phyloP scores from a whole-genome alignment of 1,139 yeast genomes.

The Pichia sp. region DNA sequence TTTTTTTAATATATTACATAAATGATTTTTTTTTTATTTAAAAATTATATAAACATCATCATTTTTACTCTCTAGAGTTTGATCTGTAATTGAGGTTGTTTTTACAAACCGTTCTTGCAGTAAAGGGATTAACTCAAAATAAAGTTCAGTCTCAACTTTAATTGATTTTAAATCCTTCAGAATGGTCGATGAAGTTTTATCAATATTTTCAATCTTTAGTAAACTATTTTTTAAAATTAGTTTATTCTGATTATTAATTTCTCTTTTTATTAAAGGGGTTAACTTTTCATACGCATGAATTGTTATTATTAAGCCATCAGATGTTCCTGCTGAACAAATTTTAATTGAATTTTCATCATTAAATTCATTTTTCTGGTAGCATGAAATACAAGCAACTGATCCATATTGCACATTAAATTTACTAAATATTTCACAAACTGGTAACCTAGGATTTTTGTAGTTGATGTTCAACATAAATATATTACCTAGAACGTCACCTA shows the following conservation, averaged over 20 bases:
- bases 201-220: background rate
- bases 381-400: slow-evolving; percentile 3
- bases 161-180: background rate
- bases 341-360: background rate
- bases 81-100: background rate
- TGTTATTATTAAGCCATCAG: slow-evolving; percentile 6
- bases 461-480: slow-evolving; percentile 5
- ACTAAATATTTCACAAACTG: background rate
- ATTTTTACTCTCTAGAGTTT: background rate
- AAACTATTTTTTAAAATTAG: background rate
- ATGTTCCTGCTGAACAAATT: slow-evolving; percentile 7
- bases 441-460: slow-evolving; percentile 3
- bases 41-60: background rate
- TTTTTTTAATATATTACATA: slow-evolving; percentile 16
- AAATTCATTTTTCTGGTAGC: background rate
- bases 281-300: background rate
- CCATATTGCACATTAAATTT: slow-evolving; percentile 4
- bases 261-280: background rate
- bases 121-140: background rate
- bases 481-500: slow-evolving; percentile 12
- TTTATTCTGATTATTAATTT: background rate
- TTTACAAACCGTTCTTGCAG: background rate
- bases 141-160: background rate
- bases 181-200: background rate
- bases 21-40: background rate